These are phyloP conservation scores for Lentinula detonsa DNA, from an alignment of 768 basidiomycete genomes.

Conservation along the genomic window DNA sequence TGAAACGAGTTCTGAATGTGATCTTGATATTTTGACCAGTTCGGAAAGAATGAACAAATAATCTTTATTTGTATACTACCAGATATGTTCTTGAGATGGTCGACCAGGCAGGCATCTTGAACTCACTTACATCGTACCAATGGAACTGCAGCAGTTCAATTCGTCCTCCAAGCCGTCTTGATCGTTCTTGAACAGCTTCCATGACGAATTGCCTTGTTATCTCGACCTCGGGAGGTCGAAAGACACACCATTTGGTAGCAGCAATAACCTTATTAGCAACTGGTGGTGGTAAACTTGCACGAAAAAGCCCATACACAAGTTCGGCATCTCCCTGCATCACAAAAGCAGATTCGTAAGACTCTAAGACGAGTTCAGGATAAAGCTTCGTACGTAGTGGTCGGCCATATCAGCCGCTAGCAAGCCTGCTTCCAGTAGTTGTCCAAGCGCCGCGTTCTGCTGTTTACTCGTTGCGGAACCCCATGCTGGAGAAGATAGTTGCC, in stretches of 20 bases:
- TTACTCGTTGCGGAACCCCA: slow-evolving; percentile 42
- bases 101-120: neutral
- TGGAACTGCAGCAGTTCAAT: slow-evolving; percentile 55
- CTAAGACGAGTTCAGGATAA: neutral
- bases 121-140: slow-evolving; percentile 43
- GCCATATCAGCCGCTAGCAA: slow-evolving; percentile 14
- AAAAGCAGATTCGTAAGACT: neutral
- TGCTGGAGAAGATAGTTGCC: slow-evolving; percentile 57
- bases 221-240: slow-evolving; percentile 27
- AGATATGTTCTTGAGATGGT: neutral
- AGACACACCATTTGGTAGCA: slow-evolving; percentile 61
- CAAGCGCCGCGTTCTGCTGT: slow-evolving; percentile 6
- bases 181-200: slow-evolving; percentile 43
- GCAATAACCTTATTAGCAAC: slow-evolving; percentile 28
- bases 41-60: slow-evolving; percentile 11
- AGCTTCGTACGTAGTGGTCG: slow-evolving; percentile 11
- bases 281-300: slow-evolving; percentile 21
- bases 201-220: slow-evolving; percentile 38
- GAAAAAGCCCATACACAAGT: slow-evolving; percentile 41
- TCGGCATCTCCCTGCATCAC: slow-evolving; percentile 12
- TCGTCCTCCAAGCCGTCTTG: slow-evolving; percentile 34
- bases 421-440: slow-evolving; percentile 3
- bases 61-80: slow-evolving; percentile 9
- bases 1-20: slow-evolving; percentile 25
- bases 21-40: slow-evolving; percentile 9